These are phyloP conservation scores for Oryza officinalis DNA, from an alignment of 176 grass and related monocot genomes.

Conservation along the genomic window DNA sequence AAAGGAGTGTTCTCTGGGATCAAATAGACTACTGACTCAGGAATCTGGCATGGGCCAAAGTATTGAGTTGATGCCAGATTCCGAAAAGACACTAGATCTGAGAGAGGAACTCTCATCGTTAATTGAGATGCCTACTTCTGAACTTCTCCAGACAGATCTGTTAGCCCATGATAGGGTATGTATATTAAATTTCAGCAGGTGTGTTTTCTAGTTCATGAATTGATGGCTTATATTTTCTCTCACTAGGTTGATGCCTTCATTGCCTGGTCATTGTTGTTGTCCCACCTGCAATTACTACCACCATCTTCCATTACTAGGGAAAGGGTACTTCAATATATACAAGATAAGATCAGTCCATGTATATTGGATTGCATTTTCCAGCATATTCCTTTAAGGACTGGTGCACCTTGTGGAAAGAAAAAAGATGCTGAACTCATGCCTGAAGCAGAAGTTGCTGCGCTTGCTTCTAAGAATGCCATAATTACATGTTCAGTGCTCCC, in stretches of 20 bases:
- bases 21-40: conserved; percentile 21
- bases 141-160: conserved; percentile 65
- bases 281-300: conserved; percentile 60
- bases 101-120: conserved; percentile 65
- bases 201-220: conserved; percentile 18
- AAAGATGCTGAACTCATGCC: conserved; percentile 70
- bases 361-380: conserved; percentile 92
- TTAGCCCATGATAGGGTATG: conserved; percentile 62
- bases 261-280: conserved; percentile 76
- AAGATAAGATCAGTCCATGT: conserved; percentile 67
- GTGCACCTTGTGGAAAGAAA: conserved; percentile 56
- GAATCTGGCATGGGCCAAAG: conserved; percentile 43
- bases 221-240: conserved; percentile 30
- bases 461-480: conserved; percentile 69
- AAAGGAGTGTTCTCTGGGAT: conserved; percentile 52
- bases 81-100: conserved; percentile 57
- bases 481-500: conserved; percentile 57
- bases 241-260: conserved; percentile 77
- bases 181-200: conserved; percentile 24
- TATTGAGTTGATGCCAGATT: conserved; percentile 44
- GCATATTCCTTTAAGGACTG: conserved; percentile 72
- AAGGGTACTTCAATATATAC: conserved; percentile 74
- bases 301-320: conserved; percentile 57
- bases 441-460: conserved; percentile 75
- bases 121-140: conserved; percentile 63